Conservation (phyloP, 495 filamentous ascomycete species). For the Collariella sp. region DNA sequence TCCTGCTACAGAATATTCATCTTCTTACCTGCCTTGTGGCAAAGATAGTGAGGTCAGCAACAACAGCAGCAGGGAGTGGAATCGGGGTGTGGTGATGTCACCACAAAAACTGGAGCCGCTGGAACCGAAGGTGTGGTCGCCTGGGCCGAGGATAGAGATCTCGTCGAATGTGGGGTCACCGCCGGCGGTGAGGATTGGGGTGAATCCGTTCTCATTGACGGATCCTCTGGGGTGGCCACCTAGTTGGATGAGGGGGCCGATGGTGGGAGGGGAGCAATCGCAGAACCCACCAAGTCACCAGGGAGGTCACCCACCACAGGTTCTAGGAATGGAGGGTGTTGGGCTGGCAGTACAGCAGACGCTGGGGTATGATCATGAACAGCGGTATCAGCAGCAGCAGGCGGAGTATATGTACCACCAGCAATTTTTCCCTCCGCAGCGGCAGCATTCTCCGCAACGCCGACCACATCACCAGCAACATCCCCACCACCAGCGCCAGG, state of each 20-base stretch:
- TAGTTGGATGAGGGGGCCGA: background rate
- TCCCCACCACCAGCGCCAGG: too few species aligned
- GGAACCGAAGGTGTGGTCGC: constrained; percentile 19
- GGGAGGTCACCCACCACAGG: background rate
- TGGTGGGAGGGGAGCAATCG: background rate
- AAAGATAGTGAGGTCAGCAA: background rate
- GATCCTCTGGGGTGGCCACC: constrained; percentile 18
- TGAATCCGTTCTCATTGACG: constrained; percentile 14
- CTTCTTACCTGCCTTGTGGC: background rate
- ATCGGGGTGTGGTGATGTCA: background rate
- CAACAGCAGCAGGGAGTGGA: background rate
- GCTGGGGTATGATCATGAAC: background rate
- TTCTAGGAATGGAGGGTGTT: background rate
- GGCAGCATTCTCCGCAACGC: too few species aligned
- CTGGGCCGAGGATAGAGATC: constrained; percentile 13
- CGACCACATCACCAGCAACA: too few species aligned
- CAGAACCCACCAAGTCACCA: background rate
- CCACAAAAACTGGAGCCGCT: constrained; percentile 10
- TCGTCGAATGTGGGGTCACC: constrained; percentile 19
- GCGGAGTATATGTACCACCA: background rate
- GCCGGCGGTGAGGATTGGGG: background rate
- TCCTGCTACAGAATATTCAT: background rate
- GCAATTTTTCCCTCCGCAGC: background rate
- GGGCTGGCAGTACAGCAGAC: too few species aligned
- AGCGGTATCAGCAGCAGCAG: background rate